Conservation (phyloP, 176 grass and related monocot species). For the Oryza brachyantha region DNA sequence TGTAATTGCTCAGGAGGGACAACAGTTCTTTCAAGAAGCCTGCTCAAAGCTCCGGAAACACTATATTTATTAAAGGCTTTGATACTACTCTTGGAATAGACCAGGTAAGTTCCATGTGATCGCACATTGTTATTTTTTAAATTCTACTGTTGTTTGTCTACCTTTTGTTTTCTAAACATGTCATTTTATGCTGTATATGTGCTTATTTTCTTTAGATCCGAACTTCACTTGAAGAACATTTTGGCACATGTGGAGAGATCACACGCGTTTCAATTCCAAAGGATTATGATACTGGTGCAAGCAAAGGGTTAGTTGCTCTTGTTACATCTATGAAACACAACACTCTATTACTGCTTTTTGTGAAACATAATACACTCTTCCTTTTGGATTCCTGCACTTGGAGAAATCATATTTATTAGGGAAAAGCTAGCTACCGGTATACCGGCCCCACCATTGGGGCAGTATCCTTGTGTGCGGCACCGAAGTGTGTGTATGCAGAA, state of each 20-base stretch:
- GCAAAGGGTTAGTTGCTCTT: conserved; percentile 58
- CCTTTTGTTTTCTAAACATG: not conserved
- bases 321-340: not conserved
- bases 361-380: not conserved
- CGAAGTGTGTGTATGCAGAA: too few species aligned
- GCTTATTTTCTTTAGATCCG: conserved; percentile 37
- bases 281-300: conserved; percentile 56
- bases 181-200: not conserved
- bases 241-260: conserved; percentile 68
- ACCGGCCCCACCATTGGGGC: too few species aligned
- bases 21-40: conserved; percentile 49
- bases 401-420: not conserved
- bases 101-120: conserved; percentile 40
- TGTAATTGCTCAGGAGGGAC: conserved; percentile 43
- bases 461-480: too few species aligned
- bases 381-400: not conserved
- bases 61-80: conserved; percentile 73
- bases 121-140: not conserved
- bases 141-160: not conserved
- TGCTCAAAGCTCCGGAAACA: conserved; percentile 39
- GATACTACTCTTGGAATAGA: conserved; percentile 46
- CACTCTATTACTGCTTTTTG: not conserved
- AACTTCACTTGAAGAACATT: conserved; percentile 54
- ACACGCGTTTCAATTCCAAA: conserved; percentile 64
- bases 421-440: too few species aligned